phyloP scores from a whole-genome alignment of 768 basidiomycete genomes.

The Lactarius tabidus region DNA sequence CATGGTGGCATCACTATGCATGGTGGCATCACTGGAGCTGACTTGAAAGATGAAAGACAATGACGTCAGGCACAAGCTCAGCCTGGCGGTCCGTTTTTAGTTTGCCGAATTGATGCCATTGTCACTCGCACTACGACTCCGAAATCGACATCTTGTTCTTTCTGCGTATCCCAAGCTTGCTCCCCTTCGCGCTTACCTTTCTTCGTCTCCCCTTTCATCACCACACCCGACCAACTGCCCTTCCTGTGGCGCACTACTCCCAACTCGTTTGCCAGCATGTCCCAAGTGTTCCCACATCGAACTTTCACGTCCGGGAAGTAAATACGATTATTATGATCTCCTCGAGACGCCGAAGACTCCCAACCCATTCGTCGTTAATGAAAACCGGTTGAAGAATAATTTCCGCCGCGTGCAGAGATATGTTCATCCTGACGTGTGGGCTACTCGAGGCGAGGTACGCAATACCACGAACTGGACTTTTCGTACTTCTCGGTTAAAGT shows the following conservation, averaged over 20 bases:
- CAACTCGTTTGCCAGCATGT: constrained; percentile 71
- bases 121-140: background rate
- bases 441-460: constrained; percentile 55
- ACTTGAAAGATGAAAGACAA: too few relatives aligned
- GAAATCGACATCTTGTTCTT: background rate
- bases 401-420: constrained; percentile 71
- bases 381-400: constrained; percentile 51
- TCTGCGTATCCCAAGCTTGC: background rate
- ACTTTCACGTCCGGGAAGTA: constrained; percentile 48
- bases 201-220: background rate
- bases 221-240: constrained; percentile 42
- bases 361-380: constrained; percentile 71
- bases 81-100: background rate
- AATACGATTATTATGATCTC: constrained; percentile 61
- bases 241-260: constrained; percentile 55
- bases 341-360: constrained; percentile 58
- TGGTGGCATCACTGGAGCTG: background rate
- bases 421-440: constrained; percentile 88
- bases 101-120: background rate
- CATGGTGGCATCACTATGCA: constrained; percentile 5
- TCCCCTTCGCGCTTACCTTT: background rate
- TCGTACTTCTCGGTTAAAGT: background rate
- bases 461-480: background rate
- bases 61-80: constrained; percentile 4
- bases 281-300: constrained; percentile 65